These are phyloP conservation scores for Chaetomiaceae sp. DNA, from an alignment of 2,329 filamentous ascomycete species.

Conservation along the genomic window DNA sequence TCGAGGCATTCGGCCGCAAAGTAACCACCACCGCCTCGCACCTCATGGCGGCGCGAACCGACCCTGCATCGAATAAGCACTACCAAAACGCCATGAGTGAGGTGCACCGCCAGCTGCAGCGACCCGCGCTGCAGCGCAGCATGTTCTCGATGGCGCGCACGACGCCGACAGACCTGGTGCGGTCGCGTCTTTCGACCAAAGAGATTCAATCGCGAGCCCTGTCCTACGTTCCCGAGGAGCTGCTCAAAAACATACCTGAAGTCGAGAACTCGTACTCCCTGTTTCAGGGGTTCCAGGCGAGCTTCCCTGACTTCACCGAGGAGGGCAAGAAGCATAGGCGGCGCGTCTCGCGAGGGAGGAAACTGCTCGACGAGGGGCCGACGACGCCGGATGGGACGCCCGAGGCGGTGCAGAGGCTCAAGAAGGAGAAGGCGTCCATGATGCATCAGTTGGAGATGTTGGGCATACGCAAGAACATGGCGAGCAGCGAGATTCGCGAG, in stretches of 20 bases:
- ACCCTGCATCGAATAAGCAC: conserved; percentile 55
- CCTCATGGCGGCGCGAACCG: conserved; percentile 67
- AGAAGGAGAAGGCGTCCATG: conserved; percentile 73
- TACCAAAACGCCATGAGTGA: conserved; percentile 86
- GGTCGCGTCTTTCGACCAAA: conserved; percentile 80
- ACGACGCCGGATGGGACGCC: conserved; percentile 50
- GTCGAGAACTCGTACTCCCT: conserved; percentile 82
- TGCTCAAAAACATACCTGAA: conserved; percentile 85
- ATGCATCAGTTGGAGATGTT: conserved; percentile 88
- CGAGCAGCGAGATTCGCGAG: conserved; percentile 89
- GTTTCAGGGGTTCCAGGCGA: conserved; percentile 95
- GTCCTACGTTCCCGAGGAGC: conserved; percentile 82
- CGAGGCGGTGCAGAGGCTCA: conserved; percentile 66
- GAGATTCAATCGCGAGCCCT: conserved; percentile 95
- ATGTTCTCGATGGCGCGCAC: conserved; percentile 89
- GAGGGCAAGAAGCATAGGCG: conserved; percentile 67
- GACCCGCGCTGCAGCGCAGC: conserved; percentile 78
- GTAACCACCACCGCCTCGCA: conserved; percentile 90
- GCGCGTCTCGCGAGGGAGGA: conserved; percentile 69
- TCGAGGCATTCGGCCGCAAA: conserved; percentile 91
- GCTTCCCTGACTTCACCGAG: conserved; percentile 67
- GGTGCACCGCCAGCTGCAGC: conserved; percentile 82
- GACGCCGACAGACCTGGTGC: conserved; percentile 88
- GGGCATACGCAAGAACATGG: conserved; percentile 93
- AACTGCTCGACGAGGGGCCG: conserved; percentile 64